Base-by-base conservation (phyloP, 257 asterid species). In the Solanum tacnaense region DNA sequence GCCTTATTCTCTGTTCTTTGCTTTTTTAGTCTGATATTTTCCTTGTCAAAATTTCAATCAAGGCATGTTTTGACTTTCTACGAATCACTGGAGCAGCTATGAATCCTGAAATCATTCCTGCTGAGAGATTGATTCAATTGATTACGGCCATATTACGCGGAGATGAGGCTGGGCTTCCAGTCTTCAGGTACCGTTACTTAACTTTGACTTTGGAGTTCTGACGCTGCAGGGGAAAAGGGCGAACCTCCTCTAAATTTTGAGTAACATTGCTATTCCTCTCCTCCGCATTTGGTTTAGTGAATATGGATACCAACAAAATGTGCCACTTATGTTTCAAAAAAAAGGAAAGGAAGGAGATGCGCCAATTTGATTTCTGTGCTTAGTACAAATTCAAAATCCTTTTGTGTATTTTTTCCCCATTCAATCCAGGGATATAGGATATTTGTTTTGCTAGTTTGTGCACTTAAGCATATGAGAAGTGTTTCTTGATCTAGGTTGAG, bases 31-130 rank as follows among this genome's bases (percentile, higher is more conserved):
- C 87, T 25, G 79, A 86, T 73, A 21, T 20, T 83, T 88, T 70
- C n/a, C 68, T 70, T 32, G 20, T 34, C 46, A 67, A 38, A 74
- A 35, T 94, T 91, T 88, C 86, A 34, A 92, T 91, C 76, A 92
- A 97, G 99, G 99, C 98, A 84, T 97, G 99, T 90, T 96, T 96
- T 88, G 98, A 97, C 89, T 97, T 97, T 88, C 89, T 89, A 85
- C 93, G 96, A 90, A 92, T 95, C 84, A 86, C 93, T 89, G 96
- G 94, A 92, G 97, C 93, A 84, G 94, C 94, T 88, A 90, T 89
- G 87, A 93, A 91, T 89, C 70, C 67, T 83, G 98, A 89, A 85
- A 83, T 95, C 81, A 85, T 97, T 92, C 98, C 98, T 46, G 44
- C 91, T 76, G 98, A 96, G 92, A 92, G 92, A 72, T 87, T 95